phyloP scores from a whole-genome alignment of 164 flowering plant species.

The Berberis thunbergii region DNA sequence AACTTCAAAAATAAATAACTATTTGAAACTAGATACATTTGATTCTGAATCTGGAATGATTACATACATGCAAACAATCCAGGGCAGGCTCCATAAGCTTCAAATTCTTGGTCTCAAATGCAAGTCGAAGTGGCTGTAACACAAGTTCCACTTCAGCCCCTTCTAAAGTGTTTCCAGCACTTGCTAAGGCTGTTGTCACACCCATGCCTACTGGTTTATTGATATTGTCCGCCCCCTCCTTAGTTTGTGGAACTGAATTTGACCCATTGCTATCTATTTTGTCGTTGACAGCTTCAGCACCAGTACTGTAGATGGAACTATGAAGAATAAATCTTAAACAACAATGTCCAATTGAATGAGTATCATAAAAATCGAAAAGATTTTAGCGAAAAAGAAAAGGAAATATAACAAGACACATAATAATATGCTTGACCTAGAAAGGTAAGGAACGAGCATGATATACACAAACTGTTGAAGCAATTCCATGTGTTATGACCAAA shows the following conservation, averaged over 20 bases:
- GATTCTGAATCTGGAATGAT: background rate
- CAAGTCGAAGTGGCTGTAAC: slow-evolving; percentile 76
- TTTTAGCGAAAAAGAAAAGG: background rate
- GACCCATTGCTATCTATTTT: slow-evolving; percentile 28
- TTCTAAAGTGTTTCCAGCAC: slow-evolving; percentile 69
- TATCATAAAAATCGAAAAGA: background rate
- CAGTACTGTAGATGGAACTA: slow-evolving; percentile 32
- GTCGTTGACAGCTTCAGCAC: slow-evolving; percentile 24
- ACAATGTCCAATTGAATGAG: background rate
- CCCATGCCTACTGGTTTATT: slow-evolving; percentile 20
- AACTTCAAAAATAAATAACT: background rate
- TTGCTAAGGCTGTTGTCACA: slow-evolving; percentile 52
- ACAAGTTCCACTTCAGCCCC: slow-evolving; percentile 80
- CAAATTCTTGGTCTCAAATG: slow-evolving; percentile 83
- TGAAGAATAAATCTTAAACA: slow-evolving; percentile 2
- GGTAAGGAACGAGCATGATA: background rate
- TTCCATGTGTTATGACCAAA: background rate
- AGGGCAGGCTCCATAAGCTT: slow-evolving; percentile 83
- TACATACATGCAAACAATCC: slow-evolving; percentile 95
- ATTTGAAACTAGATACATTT: background rate
- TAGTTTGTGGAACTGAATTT: slow-evolving; percentile 14
- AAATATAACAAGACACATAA: background rate
- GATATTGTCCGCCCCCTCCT: slow-evolving; percentile 19
- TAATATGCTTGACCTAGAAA: background rate
- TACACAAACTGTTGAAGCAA: background rate